Evolutionary conservation across 768 basidiomycete genomes (phyloP), one percentile per base, ranked within the genome.

Genomic region (Suillus decipiens): DNA sequence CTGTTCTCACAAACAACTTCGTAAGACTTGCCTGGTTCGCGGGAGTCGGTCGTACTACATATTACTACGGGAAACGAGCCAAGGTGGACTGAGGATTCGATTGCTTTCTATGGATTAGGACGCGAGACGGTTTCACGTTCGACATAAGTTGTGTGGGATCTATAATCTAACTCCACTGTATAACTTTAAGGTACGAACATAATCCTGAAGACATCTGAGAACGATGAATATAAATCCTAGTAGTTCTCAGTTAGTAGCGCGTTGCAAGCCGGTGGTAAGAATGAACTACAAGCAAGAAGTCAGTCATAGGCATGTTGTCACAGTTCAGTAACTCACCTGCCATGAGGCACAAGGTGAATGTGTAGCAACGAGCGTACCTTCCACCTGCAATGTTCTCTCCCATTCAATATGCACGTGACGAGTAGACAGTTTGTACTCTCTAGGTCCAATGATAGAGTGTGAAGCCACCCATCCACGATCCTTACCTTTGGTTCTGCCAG

Each of bases 11-110:
- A 45, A 63, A 28, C 70, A 53, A 31, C 17, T 43, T 47, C 17
- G 5, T 50, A 69, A 87, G 86, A 66, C 65, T 82, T 37, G 79
- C 84, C 15, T 87, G 86, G 86, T 85, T 86, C 68, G 62, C 77
- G 43, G 85, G 84, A 17, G 73, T 86, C 28, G 80, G 81, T 41
- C 78, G 85, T 61, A 77, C 77, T 63, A 72, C 75, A 33, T 82
- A 82, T 64, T 79, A 80, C 65, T 79, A 76, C 51, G 75, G 78
- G 39, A 57, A 41, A 41, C 56, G 56, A 28, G 17, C 17, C 56
- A 57, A 57, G 56, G 39, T 31, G 39, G 56, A 57, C 5, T 57
- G 28, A 57, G 11, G 15, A 39, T 15, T 28, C 28, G 15, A 19
- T 28, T 28, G 10, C 17, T 57, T 19, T 39, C 10, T 41, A 28